Evolutionary conservation across 164 flowering plant genomes (phyloP), one percentile per base, ranked within the genome.

Genomic region (Dillenia turbinata): DNA sequence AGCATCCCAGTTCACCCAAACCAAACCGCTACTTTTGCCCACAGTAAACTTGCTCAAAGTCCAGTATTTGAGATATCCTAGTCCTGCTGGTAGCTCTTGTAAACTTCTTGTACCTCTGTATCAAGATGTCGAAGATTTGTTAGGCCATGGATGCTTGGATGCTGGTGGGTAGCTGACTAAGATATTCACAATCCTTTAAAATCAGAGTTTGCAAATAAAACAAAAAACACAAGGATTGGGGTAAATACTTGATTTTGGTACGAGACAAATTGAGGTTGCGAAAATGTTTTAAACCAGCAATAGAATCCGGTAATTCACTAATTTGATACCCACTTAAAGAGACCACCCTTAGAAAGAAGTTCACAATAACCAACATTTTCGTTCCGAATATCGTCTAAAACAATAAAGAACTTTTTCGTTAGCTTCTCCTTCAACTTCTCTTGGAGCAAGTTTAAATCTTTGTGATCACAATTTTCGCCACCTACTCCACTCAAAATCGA

Each of bases 301-400:
- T 24, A 11, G 59, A 26, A 24, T 10, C 14, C 40, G 44, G 59
- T 22, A 24, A 2, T 14, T 9, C 17, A 2, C 3, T 43, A 12
- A 24, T 56, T 10, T 6, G 16, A 12, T 12, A 13, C 7, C 47
- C 2, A 13, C 16, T 13, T 50, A 59, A 59, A 22, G 55, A 46
- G 50, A 67, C 16, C 15, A 60, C 55, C 9, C 64, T 48, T 13
- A 67, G 43, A 1, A 11, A 68, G 15, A 0, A 24, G 15, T 13
- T 50, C 33, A 57, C 71, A 68, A 14, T 56, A 52, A 13, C 14
- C n/a, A 13, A 49, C n/a, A 3, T 50, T 44, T n/a, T 62, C 66
- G 26, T 44, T 62, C 74, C 78, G 70, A 4, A 71, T 52, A 60
- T 71, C 78, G 65, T 75, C 78, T 3, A 71, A 15, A 12, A 75